These are phyloP conservation scores for Silene uniflora DNA, from an alignment of 148 eudicot genomes.

Conservation along the genomic window DNA sequence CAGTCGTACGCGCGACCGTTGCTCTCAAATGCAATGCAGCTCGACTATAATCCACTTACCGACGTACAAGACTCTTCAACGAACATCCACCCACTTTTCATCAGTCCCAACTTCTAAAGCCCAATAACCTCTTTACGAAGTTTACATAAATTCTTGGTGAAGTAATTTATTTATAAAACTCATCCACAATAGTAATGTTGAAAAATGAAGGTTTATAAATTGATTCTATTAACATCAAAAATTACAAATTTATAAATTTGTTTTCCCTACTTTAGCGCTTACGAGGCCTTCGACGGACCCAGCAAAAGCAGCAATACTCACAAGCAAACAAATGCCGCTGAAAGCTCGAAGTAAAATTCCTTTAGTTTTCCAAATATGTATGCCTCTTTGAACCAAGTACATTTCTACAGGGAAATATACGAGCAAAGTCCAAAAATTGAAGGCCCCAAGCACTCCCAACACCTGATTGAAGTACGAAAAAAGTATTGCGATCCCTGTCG, in stretches of 20 bases:
- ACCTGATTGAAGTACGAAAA: conserved; percentile 75
- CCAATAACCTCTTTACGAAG: too few species aligned
- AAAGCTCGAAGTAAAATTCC: conserved; percentile 41
- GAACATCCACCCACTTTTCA: too few species aligned
- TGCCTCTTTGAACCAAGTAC: conserved; percentile 48
- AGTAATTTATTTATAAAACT: too few species aligned
- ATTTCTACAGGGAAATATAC: conserved; percentile 69
- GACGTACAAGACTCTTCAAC: too few species aligned
- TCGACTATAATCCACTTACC: too few species aligned
- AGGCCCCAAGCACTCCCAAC: conserved; percentile 56
- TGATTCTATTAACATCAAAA: not conserved
- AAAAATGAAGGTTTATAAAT: too few species aligned
- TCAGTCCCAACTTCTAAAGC: too few species aligned
- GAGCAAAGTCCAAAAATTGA: conserved; percentile 60
- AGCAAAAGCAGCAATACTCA: conserved; percentile 34
- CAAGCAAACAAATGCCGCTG: conserved; percentile 35
- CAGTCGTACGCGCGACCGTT: too few species aligned
- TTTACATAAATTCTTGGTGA: too few species aligned
- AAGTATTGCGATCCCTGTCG: conserved; percentile 43
- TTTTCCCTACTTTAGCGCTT: conserved; percentile 22
- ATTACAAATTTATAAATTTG: not conserved
- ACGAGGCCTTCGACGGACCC: conserved; percentile 53
- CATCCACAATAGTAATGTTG: too few species aligned
- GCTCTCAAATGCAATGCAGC: too few species aligned
- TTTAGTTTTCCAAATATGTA: conserved; percentile 44